Base-by-base conservation (phyloP, 768 basidiomycete species). In the Coprinellus micaceus region DNA sequence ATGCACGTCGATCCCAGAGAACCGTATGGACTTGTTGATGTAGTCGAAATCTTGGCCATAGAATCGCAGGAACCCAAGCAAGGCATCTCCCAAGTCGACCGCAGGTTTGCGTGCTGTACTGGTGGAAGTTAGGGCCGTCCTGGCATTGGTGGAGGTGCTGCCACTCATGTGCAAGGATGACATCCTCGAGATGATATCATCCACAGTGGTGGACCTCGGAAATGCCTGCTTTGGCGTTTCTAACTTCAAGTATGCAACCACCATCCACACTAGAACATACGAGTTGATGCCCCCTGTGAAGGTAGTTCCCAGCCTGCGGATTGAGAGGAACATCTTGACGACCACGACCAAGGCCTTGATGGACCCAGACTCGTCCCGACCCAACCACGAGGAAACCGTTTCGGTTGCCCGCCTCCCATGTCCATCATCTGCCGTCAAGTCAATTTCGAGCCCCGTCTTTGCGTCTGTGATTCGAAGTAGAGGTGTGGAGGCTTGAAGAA, bases 231-330 rank as follows among this genome's bases (percentile, higher is more conserved):
- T 67, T 64, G 21, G n/a, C n/a, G n/a, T n/a, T n/a, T n/a, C 33
- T n/a, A 67, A 57, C 11, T 64, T 51, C 13, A 65, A 64, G 64
- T 64, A 69, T 9, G 66, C 64, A 0, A 69, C 64, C 6, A 69
- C 66, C 67, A 69, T 65, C 67, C 67, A 69, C 7, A 67, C 61
- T 40, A 69, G 51, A 13, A 66, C 49, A 28, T 69, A 69, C 29
- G 66, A 66, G 39, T 69, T 67, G n/a, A 69, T 52, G 2, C 67
- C 67, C 13, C 67, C 67, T 0, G 67, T 66, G 33, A 63, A 67
- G 3, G 66, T 67, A 5, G 63, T 64, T 2, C 63, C 67, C 37
- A 65, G 64, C 41, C 57, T 61, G 37, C 67, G 59, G 17, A 63
- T 64, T 1, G 64, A 52, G 30, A 69, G 56, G 52, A 69, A 69